These are phyloP conservation scores for Fusarium nanum DNA, from an alignment of 2,329 filamentous ascomycete genomes.

Conservation along the genomic window DNA sequence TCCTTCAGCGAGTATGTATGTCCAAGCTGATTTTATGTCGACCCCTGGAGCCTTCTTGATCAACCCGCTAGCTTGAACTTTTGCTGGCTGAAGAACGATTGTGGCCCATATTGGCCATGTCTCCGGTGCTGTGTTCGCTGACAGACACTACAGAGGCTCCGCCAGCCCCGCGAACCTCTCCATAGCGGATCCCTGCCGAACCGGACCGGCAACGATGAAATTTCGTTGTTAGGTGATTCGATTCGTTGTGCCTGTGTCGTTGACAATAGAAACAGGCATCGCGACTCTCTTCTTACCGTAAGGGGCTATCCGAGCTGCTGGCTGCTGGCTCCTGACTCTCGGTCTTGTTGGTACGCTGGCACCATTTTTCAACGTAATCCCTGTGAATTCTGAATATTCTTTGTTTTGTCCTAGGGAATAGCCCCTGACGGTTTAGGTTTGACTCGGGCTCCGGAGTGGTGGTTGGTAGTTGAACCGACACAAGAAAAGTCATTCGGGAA, in stretches of 20 bases:
- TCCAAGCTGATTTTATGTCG: background rate
- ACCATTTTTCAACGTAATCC: background rate
- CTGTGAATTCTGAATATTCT: background rate
- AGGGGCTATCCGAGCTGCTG: background rate
- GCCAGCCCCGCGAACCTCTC: constrained; percentile 14
- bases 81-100: background rate
- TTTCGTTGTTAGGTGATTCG: background rate
- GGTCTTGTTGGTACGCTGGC: background rate
- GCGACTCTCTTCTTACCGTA: background rate
- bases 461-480: background rate
- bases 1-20: background rate
- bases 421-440: background rate
- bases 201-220: constrained; percentile 5
- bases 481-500: background rate
- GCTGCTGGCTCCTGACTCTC: background rate
- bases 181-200: constrained; percentile 3
- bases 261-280: background rate
- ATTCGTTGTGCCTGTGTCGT: background rate
- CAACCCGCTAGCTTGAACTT: background rate
- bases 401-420: background rate
- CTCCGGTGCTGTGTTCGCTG: constrained; percentile 5
- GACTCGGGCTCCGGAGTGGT: background rate
- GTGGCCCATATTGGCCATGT: background rate
- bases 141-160: constrained; percentile 9
- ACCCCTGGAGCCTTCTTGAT: background rate